Percentiles rank a stretch among this genome's conserved stretches.
These are phyloP conservation scores for Fallopia convolvulus DNA, from an alignment of 148 eudicot genomes.

Conservation along the genomic window DNA sequence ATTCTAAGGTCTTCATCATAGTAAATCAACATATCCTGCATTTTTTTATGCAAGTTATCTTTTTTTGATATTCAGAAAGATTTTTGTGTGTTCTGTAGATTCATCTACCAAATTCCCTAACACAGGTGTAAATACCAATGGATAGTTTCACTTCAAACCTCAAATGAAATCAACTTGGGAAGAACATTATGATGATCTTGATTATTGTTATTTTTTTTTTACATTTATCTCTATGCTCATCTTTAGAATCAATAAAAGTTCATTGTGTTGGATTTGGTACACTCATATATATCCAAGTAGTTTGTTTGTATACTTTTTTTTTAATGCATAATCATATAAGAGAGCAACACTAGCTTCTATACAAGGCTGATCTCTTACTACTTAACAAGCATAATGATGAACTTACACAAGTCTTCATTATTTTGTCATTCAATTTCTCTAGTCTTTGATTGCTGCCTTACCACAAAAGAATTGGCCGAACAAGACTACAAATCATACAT, in stretches of 20 bases:
- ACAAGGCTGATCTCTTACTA: neutral
- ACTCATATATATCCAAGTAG: no score
- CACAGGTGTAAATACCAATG: no score
- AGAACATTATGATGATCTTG: no score
- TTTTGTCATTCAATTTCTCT: slow-evolving; percentile 1
- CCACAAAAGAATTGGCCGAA: slow-evolving; percentile 30
- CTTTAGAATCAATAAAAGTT: neutral
- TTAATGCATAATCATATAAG: no score
- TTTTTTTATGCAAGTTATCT: no score
- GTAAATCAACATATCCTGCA: neutral
- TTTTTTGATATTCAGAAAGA: neutral
- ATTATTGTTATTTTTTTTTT: no score
- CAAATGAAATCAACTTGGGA: neutral
- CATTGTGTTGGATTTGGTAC: no score
- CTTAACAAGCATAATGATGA: no score
- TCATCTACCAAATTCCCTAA: no score
- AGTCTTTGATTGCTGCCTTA: slow-evolving; percentile 69
- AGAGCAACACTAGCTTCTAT: neutral
- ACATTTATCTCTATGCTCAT: no score
- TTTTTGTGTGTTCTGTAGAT: no score
- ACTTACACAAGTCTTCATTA: neutral
- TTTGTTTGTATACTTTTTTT: no score
- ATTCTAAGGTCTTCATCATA: neutral
- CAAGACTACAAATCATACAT: slow-evolving; percentile 39
- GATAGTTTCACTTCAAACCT: neutral